Evolutionary conservation across 2,329 filamentous ascomycete species (phyloP), one percentile per base, ranked within the genome.

Genomic region (Ascochyta pisi): DNA sequence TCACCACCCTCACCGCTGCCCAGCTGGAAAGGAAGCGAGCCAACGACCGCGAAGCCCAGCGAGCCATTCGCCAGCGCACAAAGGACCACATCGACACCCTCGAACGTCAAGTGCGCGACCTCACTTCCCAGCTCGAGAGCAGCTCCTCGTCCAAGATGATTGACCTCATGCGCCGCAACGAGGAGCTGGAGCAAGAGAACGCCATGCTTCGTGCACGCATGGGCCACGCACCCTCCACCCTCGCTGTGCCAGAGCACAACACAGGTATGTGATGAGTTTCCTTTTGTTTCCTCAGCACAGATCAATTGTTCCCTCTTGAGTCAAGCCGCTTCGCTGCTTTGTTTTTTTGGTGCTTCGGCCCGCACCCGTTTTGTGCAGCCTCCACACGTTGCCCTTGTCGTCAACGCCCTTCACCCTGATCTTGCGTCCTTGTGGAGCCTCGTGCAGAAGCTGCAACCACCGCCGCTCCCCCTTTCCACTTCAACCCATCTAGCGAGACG

Each of bases 11-110:
- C 50, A 84, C 83, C 15, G 79, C 82, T 29, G 83, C 84, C 54
- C 84, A 86, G 65, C 75, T 86, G 44, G 84, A 86, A 64, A 76
- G 84, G 46, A 86, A 86, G 69, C 78, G 84, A 56, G 84, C 84
- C 58, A 86, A 86, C 69, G 84, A 86, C 68, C 78, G 84, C 58
- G 84, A 86, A 70, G 83, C 84, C 50, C 84, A 86, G 67, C 78
- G 83, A 61, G 83, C 83, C 44, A 86, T 85, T 61, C 81, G 84
- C 27, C 82, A 84, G 66, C 74, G 84, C 57, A 86, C 83, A 38
- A 85, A 84, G 61, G 82, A 84, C 61, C 83, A 84, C 67, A 85
- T 85, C 57, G 83, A 86, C 60, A 76, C 75, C 26, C 77, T 86
- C n/a, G 83, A 86, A 63, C 74, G 78, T 44, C 81, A 82, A 54